phyloP scores from a whole-genome alignment of 129 eudicot genomes.

The Gnaphalium uliginosum region DNA sequence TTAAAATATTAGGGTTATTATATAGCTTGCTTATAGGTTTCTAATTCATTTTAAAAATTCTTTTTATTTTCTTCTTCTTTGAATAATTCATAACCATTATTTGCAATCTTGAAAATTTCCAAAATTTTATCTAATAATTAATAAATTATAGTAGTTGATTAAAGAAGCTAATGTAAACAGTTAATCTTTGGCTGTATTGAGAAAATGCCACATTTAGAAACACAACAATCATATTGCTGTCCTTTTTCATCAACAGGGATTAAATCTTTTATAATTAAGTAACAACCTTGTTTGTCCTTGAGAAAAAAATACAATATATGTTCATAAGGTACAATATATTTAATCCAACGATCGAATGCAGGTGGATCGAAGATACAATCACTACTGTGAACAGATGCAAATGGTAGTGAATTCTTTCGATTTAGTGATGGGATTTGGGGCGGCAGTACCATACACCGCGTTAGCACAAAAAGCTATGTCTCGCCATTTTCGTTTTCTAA shows the following conservation, averaged over 20 bases:
- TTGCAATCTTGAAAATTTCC: constrained; percentile 18
- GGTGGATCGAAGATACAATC: constrained; percentile 92
- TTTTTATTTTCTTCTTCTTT: background rate
- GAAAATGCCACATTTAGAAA: constrained; percentile 10
- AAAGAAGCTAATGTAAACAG: constrained; percentile 9
- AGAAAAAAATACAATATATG: background rate
- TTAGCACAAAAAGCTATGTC: constrained; percentile 98
- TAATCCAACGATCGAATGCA: constrained; percentile 17
- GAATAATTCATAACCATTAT: constrained; percentile 13
- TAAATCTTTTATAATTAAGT: constrained; percentile 2
- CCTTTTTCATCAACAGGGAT: constrained; percentile 27
- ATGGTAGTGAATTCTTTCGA: constrained; percentile 96
- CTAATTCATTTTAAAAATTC: background rate
- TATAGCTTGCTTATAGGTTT: constrained; percentile 9
- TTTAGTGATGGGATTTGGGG: constrained; percentile 86
- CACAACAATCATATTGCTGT: constrained; percentile 12
- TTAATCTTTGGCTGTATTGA: constrained; percentile 32
- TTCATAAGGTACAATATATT: background rate
- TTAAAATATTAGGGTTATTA: constrained; percentile 33
- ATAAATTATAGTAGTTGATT: constrained; percentile 5
- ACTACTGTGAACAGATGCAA: constrained; percentile 98
- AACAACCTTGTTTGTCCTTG: background rate
- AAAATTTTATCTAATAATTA: background rate
- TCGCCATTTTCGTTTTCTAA: constrained; percentile 82
- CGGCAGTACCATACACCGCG: constrained; percentile 89